phyloP scores from a whole-genome alignment of 306 rosid genomes.

The Casuarina glauca region DNA sequence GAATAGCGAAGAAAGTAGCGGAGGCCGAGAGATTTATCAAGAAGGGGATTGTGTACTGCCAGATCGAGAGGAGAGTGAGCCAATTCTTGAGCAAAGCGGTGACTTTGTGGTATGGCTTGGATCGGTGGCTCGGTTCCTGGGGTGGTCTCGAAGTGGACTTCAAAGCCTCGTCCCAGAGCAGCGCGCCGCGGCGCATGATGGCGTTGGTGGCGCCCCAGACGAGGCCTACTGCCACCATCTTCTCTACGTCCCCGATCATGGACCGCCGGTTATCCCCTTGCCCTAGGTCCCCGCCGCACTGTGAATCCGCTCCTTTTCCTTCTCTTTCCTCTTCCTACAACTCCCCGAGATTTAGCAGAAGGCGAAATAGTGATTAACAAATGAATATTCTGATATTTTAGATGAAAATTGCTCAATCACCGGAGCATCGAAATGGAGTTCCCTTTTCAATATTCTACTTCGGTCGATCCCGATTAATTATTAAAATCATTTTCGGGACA shows the following conservation, averaged over 20 bases:
- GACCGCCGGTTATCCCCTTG: not conserved
- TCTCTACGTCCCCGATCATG: conserved; percentile 59
- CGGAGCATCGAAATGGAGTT: too few relatives aligned
- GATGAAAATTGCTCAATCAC: too few relatives aligned
- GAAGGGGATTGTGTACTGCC: conserved; percentile 87
- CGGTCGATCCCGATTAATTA: too few relatives aligned
- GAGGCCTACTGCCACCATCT: conserved; percentile 82
- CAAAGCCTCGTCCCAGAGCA: conserved; percentile 76
- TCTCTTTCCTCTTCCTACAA: too few relatives aligned
- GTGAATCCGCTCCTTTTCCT: too few relatives aligned
- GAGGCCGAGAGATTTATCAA: conserved; percentile 80
- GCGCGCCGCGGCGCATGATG: conserved; percentile 85
- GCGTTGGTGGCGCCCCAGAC: conserved; percentile 97
- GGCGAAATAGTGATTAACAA: too few relatives aligned
- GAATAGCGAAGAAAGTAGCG: conserved; percentile 80
- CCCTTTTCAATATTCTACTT: too few relatives aligned
- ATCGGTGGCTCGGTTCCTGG: conserved; percentile 11
- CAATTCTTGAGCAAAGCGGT: conserved; percentile 48
- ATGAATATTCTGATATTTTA: too few relatives aligned
- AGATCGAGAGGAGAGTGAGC: conserved; percentile 72
- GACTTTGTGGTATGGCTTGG: conserved; percentile 26
- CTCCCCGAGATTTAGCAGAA: too few relatives aligned
- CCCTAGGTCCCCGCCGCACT: not conserved
- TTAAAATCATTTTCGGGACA: too few relatives aligned
- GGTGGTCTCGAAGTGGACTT: conserved; percentile 41